Conservation (phyloP, 129 eudicot species). For the Artemisia argyi region DNA sequence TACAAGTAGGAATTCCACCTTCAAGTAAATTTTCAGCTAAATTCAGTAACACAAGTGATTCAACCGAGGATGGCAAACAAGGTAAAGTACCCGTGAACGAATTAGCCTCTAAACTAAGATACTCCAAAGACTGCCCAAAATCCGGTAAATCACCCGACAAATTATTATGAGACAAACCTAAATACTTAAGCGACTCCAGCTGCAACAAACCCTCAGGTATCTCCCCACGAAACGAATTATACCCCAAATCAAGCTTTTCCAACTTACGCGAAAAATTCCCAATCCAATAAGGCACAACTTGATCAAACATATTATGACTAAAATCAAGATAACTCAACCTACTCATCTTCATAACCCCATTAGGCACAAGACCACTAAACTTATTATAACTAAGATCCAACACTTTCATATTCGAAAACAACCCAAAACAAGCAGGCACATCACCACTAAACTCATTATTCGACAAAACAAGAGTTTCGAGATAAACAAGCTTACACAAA, state of each 20-base stretch:
- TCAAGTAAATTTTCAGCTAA: constrained; percentile 70
- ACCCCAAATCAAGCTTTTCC: constrained; percentile 60
- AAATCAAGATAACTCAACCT: constrained; percentile 52
- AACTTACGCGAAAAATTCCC: constrained; percentile 62
- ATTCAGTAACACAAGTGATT: constrained; percentile 61
- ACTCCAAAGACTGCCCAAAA: constrained; percentile 64
- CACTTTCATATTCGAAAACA: constrained; percentile 45
- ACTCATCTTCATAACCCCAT: constrained; percentile 37
- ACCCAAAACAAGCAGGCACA: constrained; percentile 64
- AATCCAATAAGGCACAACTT: constrained; percentile 63
- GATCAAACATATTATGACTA: constrained; percentile 53
- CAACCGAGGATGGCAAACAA: constrained; percentile 56
- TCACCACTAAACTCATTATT: constrained; percentile 50
- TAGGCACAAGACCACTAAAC: constrained; percentile 54
- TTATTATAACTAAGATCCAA: constrained; percentile 65
- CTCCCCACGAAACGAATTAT: constrained; percentile 66
- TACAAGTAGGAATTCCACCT: constrained; percentile 90
- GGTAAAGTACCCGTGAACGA: constrained; percentile 75
- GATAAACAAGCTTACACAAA: constrained; percentile 64
- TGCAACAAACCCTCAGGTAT: constrained; percentile 63
- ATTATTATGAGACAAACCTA: constrained; percentile 71
- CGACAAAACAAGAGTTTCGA: constrained; percentile 71
- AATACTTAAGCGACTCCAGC: constrained; percentile 52
- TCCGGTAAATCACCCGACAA: constrained; percentile 62
- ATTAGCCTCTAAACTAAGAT: constrained; percentile 66